Conservation (phyloP, 176 grass and related monocot species). For the Themeda triandra region DNA sequence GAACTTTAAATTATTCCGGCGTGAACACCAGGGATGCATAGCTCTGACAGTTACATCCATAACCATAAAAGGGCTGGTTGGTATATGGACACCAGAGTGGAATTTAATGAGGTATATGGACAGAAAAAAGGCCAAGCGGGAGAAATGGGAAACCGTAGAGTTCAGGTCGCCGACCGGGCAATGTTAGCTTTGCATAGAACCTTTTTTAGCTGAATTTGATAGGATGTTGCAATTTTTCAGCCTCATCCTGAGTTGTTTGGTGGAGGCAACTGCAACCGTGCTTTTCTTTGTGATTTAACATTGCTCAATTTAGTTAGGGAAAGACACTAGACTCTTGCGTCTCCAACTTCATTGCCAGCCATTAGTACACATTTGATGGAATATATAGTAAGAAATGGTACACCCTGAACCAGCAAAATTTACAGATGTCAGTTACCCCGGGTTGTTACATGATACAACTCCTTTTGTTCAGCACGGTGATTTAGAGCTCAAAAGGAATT, state of each 20-base stretch:
- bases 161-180: not conserved
- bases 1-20: conserved; percentile 58
- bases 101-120: not conserved
- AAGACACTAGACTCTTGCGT: not conserved
- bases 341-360: not conserved
- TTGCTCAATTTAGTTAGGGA: conserved; percentile 17
- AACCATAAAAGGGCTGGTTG: conserved; percentile 8
- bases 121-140: not conserved
- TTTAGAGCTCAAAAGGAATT: too few relatives aligned
- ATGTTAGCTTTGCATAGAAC: not conserved
- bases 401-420: not conserved
- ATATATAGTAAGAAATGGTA: not conserved
- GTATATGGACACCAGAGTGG: conserved; percentile 6
- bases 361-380: not conserved
- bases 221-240: conserved; percentile 23
- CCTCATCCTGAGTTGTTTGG: conserved; percentile 14
- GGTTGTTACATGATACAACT: too few relatives aligned
- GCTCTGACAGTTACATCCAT: conserved; percentile 13
- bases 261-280: conserved; percentile 19
- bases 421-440: not conserved
- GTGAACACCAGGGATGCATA: conserved; percentile 18
- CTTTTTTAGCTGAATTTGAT: conserved; percentile 5
- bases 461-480: too few relatives aligned
- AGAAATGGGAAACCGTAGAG: not conserved
- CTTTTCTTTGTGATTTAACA: not conserved